These are phyloP conservation scores for Acanthamoeba healyi DNA, from an alignment of 208 protist species.

Conservation along the genomic window DNA sequence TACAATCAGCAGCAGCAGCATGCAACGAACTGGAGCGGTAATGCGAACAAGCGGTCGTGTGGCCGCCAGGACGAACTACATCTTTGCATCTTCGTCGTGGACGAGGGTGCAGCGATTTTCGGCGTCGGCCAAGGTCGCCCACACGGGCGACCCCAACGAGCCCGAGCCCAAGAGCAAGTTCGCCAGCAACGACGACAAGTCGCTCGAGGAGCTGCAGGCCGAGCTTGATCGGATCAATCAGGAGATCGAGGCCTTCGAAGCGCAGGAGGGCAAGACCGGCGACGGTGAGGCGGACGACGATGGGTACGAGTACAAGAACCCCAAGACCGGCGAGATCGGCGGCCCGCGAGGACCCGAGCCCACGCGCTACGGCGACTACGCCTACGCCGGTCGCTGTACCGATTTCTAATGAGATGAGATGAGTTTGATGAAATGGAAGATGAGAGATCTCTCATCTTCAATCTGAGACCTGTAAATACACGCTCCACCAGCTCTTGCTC, in stretches of 20 bases:
- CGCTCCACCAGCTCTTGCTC: too few relatives aligned
- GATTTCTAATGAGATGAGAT: too few relatives aligned
- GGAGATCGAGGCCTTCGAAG: neutral
- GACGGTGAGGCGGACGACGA: neutral
- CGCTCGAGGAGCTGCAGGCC: conserved; percentile 23
- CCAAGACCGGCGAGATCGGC: conserved; percentile 62
- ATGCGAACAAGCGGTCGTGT: too few relatives aligned
- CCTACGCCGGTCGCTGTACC: neutral
- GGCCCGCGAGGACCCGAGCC: conserved; percentile 51
- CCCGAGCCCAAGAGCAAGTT: neutral
- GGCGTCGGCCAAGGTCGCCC: too few relatives aligned
- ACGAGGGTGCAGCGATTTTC: too few relatives aligned
- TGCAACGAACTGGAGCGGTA: too few relatives aligned
- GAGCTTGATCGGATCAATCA: conserved; percentile 46
- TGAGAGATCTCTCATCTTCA: neutral
- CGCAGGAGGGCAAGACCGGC: neutral
- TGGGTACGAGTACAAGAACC: conserved; percentile 43
- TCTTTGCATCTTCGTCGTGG: too few relatives aligned
- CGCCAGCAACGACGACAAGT: conserved; percentile 24
- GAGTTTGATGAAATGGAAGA: too few relatives aligned
- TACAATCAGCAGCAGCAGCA: too few relatives aligned
- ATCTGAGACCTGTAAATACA: neutral
- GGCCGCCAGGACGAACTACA: too few relatives aligned
- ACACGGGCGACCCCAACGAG: too few relatives aligned
- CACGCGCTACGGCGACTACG: conserved; percentile 62